Base-by-base conservation (phyloP, 2,329 filamentous ascomycete species). In the Pseudocercospora macadamiae region DNA sequence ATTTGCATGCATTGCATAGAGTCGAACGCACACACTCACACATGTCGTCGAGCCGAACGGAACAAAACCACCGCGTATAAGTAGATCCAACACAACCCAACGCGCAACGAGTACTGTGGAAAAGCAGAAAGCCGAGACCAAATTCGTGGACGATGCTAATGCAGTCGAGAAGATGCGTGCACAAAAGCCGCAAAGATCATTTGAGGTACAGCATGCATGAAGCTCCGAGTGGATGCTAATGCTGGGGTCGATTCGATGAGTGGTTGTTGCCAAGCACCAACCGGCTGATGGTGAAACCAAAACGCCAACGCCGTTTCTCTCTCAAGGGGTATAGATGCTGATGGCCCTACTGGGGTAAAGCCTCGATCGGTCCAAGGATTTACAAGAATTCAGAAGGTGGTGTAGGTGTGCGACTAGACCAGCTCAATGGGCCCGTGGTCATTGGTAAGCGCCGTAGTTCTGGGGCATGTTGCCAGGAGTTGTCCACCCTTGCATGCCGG, bases 401-500 rank as follows among this genome's bases (percentile, higher is more conserved):
- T 57, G 47, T 45, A 52, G 49, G 49, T 37, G 44, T 57, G 25
- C 47, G 44, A 54, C 54, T 34, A 42, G 19, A 26, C 58, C 54
- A 25, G 28, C 16, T 37, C 30, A 30, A 36, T 26, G 36, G 51
- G 25, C 47, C 25, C 49, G 37, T 26, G 39, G 53, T 51, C 42
- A 64, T 57, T 66, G 64, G 54, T 65, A 64, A 16, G 54, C 58
- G 54, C 57, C 57, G 55, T 65, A 65, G 45, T 65, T 65, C 66
- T 77, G 77, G 56, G 76, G 72, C 66, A 75, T 76, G 37, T 70
- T 68, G 47, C 67, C 73, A 49, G 77, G 75, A 58, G 76, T 75
- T 51, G 78, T 73, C 80, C 79, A 82, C 39, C 78, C 78, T 63
- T 79, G 79, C 79, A 82, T 81, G 36, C 78, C 76, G n/a, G 78